A percentile compares a stretch with the other conserved stretches of the same genome.
phyloP scores from a whole-genome alignment of 371 early-diverging fungal genomes.

The Lichtheimia ornata region DNA sequence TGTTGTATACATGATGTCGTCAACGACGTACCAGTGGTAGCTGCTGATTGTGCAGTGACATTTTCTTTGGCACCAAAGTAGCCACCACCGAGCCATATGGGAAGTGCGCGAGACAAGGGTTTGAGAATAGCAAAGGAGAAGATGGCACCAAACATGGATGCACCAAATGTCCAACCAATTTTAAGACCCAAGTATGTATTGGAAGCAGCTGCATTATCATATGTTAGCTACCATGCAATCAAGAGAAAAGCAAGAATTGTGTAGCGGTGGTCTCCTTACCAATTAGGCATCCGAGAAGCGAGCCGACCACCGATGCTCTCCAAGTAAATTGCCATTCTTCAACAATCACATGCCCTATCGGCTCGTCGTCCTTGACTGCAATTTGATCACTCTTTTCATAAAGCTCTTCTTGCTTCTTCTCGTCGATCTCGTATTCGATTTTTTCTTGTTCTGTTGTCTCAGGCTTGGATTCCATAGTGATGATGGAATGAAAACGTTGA shows the following conservation, averaged over 20 bases:
- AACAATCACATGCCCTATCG: conserved; percentile 3
- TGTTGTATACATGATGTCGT: no score
- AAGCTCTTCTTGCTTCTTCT: conserved; percentile 11
- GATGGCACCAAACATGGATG: conserved; percentile 59
- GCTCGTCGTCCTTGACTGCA: conserved; percentile 15
- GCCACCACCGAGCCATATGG: conserved; percentile 56
- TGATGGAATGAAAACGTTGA: not conserved
- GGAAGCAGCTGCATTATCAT: conserved; percentile 43
- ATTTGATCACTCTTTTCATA: conserved; percentile 26
- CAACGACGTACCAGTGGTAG: conserved; percentile 52
- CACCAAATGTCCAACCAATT: conserved; percentile 68
- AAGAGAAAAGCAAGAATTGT: not conserved
- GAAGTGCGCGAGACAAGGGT: conserved; percentile 51
- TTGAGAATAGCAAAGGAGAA: conserved; percentile 58
- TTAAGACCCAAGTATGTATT: conserved; percentile 70
- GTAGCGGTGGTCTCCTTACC: conserved; percentile 19
- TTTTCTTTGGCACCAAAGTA: conserved; percentile 74
- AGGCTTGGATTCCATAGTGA: conserved; percentile 2
- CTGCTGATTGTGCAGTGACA: conserved; percentile 67
- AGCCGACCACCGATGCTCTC: conserved; percentile 67
- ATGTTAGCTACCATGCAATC: not conserved
- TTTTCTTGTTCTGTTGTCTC: conserved; percentile 20
- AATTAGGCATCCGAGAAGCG: conserved; percentile 67
- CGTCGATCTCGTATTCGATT: conserved; percentile 35
- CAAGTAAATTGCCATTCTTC: conserved; percentile 53